Base-by-base conservation (phyloP, 208 protist genomes). In the Hexamita inflata region DNA sequence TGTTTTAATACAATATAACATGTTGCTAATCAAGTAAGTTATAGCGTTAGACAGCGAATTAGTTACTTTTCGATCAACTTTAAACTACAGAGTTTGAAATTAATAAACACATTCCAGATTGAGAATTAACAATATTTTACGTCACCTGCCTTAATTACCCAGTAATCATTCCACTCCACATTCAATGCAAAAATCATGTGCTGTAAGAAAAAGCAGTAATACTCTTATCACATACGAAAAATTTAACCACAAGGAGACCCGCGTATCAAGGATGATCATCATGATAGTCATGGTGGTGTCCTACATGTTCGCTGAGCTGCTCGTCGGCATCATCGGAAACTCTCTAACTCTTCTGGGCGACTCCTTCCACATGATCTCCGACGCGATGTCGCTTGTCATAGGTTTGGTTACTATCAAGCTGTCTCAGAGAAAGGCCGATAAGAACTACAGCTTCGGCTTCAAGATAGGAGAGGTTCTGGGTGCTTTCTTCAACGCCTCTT, bases 241-340 rank as follows among this genome's bases (percentile, higher is more conserved):
- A 15, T 24, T 66, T 15, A 13, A 34, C 24, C 60, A 15, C 26
- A 66, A 66, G 60, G 64, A 70, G 4, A 49, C 30, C 2, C 9
- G 64, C 4, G 15, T 24, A 15, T 15, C 28, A n/a, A n/a, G 64
- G 15, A 35, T 70, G 64, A 70, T 70, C 38, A 4, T 45, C 2
- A 70, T 70, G 64, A n/a, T 70, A 15, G 64, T 70, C 11, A 70
- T 70, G 64, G 64, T 70, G 4, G n/a, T 49, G 9, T 9, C 9
- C 4, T 70, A 70, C n/a, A 70, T 70, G 64, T 45, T 70, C 9
- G 64, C 64, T 45, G 64, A 70, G 40, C 64, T 70, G 2, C 11
- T 70, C 11, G 64, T 70, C n/a, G 64, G 64, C 15, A 40, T 70
- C 11, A 19, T 45, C 42, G 64, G 64, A 45, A 70, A 70, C 35